These are phyloP conservation scores for Rhizophora apiculata DNA, from an alignment of 345 rosid species.

Conservation along the genomic window DNA sequence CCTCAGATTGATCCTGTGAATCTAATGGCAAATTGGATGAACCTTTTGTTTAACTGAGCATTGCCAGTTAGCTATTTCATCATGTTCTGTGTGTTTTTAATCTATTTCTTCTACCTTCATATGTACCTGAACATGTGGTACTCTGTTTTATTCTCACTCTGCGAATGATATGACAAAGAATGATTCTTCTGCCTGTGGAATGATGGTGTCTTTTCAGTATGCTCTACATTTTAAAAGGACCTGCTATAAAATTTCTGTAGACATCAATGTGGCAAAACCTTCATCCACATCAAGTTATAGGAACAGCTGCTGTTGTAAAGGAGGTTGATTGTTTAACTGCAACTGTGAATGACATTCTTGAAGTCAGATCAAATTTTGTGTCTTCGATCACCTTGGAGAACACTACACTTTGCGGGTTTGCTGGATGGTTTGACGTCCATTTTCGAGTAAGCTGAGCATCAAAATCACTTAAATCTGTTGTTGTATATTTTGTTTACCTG, in stretches of 20 bases:
- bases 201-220: neutral
- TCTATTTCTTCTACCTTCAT: neutral
- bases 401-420: constrained; percentile 71
- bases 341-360: constrained; percentile 59
- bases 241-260: constrained; percentile 32
- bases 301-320: constrained; percentile 61
- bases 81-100: neutral
- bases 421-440: constrained; percentile 98
- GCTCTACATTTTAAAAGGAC: constrained; percentile 1
- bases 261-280: constrained; percentile 93
- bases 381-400: constrained; percentile 45
- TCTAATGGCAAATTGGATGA: neutral
- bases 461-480: neutral
- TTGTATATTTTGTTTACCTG: neutral
- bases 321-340: constrained; percentile 90
- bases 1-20: neutral
- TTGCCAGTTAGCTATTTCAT: neutral
- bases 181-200: neutral
- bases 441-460: constrained; percentile 63
- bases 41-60: neutral
- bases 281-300: constrained; percentile 85
- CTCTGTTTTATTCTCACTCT: neutral
- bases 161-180: neutral
- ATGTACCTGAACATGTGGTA: neutral
- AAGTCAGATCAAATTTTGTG: constrained; percentile 57